Conservation (phyloP, 495 filamentous ascomycete species). For the Extremus antarcticus region DNA sequence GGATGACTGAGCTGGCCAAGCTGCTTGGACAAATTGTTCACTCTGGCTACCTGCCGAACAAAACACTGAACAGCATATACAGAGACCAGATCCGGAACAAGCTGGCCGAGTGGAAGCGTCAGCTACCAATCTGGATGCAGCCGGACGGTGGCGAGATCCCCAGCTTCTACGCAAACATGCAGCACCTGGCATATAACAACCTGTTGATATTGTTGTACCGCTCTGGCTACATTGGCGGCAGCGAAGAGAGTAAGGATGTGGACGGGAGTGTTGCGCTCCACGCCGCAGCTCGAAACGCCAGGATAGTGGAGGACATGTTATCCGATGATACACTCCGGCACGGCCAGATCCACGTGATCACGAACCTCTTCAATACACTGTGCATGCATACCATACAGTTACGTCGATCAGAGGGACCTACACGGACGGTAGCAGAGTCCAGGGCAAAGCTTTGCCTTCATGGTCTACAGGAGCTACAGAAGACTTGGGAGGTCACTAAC, state of each 20-base stretch:
- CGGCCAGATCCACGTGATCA: background rate
- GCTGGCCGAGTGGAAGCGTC: background rate
- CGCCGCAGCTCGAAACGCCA: background rate
- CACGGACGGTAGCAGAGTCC: background rate
- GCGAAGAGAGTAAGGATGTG: background rate
- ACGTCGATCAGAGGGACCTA: background rate
- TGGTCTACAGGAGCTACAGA: slow-evolving; percentile 1
- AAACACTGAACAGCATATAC: background rate
- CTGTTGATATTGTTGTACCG: background rate
- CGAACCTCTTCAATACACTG: slow-evolving; percentile 1
- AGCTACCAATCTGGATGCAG: background rate
- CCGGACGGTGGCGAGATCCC: background rate
- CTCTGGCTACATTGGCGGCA: background rate
- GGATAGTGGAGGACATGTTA: slow-evolving; percentile 1
- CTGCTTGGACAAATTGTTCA: background rate
- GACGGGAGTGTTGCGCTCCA: background rate
- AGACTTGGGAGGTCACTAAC: slow-evolving; percentile 1
- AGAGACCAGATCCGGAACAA: background rate
- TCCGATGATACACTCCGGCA: background rate
- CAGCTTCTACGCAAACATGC: background rate
- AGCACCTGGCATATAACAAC: background rate
- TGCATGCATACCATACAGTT: background rate
- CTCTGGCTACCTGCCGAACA: slow-evolving; percentile 1
- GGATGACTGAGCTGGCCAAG: background rate
- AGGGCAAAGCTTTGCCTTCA: background rate